Base-by-base conservation (phyloP, 345 rosid species). In the Moricandia moricandioides region DNA sequence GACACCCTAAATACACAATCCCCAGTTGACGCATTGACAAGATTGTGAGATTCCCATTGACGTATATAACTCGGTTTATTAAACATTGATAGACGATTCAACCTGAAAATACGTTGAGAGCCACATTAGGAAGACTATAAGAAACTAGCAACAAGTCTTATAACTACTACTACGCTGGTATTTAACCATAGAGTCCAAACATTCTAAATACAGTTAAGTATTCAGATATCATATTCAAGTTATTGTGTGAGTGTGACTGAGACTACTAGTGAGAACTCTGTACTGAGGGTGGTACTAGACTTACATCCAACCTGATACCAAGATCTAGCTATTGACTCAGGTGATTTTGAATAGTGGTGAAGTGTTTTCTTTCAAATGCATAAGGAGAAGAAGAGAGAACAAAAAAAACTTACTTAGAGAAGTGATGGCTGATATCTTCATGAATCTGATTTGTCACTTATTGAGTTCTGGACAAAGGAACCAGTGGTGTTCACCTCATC, bases 371-470 rank as follows among this genome's bases (percentile, higher is more conserved):
- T 76, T 6, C 52, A 62, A 40, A 24, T 49, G 49, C 34, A 49
- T 2, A 11, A 35, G 30, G 52, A 61, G 21, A 33, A 31, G 7
- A 39, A n/a, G n/a, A n/a, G 24, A 63, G 7, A 0, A n/a, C 7
- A 2, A n/a, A 10, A 3, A 37, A 58, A 2, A 77, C 72, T 70
- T 71, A 78, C 81, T n/a, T 52, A 58, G 72, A 10, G 35, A 47
- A 35, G 29, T 57, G 47, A 65, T 35, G 52, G 62, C 26, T 45
- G 21, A 57, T 51, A 58, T 16, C 70, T 69, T 65, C 55, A 33
- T 82, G 79, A 86, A 62, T 81, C 70, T 40, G 82, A 75, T 79
- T 83, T 45, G 54, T 84, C 82, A 56, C 70, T 85, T 49, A 75
- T 82, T 77, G 76, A 83, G 72, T 64, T 80, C 67, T 62, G 81